These are phyloP conservation scores for Filosporella fistucella DNA, from an alignment of 495 filamentous ascomycete species.

Conservation along the genomic window DNA sequence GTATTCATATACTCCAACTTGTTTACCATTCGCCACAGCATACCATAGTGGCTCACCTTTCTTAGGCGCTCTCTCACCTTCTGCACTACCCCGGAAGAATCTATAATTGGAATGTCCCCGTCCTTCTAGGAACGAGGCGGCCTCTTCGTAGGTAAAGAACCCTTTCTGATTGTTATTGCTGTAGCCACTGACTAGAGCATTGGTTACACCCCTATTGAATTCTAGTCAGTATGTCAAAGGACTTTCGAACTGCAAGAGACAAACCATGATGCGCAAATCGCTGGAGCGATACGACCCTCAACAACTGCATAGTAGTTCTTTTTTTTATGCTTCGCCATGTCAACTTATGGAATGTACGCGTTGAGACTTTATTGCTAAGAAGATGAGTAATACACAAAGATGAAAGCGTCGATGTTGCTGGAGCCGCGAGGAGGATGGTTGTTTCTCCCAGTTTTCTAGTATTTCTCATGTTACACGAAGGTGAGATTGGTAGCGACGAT, in stretches of 20 bases:
- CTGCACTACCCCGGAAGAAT: constrained; percentile 1
- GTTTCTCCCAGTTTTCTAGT: too few relatives aligned
- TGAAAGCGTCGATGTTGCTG: too few relatives aligned
- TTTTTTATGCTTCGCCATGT: constrained; percentile 5
- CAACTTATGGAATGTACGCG: too few relatives aligned
- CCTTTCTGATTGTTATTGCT: neutral
- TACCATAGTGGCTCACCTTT: constrained; percentile 3
- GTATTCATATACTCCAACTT: constrained; percentile 5
- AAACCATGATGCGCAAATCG: constrained; percentile 6
- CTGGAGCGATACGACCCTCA: neutral
- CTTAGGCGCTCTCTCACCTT: constrained; percentile 4
- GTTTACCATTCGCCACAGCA: constrained; percentile 7
- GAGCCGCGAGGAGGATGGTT: too few relatives aligned
- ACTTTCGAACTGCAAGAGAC: neutral
- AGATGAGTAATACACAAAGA: too few relatives aligned
- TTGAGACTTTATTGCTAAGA: too few relatives aligned
- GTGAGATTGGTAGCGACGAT: too few relatives aligned
- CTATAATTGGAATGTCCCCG: neutral
- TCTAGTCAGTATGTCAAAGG: neutral
- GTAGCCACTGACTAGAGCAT: neutral
- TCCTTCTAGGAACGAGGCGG: neutral
- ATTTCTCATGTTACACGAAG: too few relatives aligned
- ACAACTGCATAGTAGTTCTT: constrained; percentile 8
- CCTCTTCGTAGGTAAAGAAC: neutral
- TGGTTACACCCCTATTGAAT: neutral